Evolutionary conservation across 2,329 filamentous ascomycete species (phyloP).

Genomic region (Pseudopithomyces chartarum): DNA sequence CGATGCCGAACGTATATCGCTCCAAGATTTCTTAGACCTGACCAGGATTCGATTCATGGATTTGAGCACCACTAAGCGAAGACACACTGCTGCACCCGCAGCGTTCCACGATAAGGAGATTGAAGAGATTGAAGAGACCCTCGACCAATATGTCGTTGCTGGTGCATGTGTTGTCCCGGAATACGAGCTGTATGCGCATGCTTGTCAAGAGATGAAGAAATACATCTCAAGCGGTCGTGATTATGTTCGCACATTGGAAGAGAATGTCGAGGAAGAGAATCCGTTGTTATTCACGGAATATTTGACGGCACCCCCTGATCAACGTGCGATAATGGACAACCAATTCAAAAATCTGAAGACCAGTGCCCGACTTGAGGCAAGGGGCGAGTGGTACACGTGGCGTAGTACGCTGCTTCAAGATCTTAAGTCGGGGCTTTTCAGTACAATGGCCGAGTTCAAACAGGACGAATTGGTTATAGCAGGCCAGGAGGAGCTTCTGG

Average conservation of each 20-base stretch:
- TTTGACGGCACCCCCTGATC: conserved; percentile 79
- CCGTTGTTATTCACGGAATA: conserved; percentile 92
- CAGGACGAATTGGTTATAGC: conserved; percentile 70
- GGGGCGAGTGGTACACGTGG: conserved; percentile 99
- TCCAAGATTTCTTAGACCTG: conserved; percentile 93
- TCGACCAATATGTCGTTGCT: conserved; percentile 83
- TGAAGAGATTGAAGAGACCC: conserved; percentile 55
- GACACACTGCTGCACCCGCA: conserved; percentile 69
- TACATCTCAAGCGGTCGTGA: conserved; percentile 93
- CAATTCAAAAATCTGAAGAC: conserved; percentile 98
- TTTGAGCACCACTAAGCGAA: conserved; percentile 90
- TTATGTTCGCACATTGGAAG: conserved; percentile 89
- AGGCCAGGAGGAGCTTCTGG: conserved; percentile 71
- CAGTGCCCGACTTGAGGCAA: conserved; percentile 85
- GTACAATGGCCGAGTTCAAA: conserved; percentile 77
- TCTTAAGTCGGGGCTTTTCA: conserved; percentile 78
- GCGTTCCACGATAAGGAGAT: conserved; percentile 43
- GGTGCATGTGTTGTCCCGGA: conserved; percentile 91
- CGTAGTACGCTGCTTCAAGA: conserved; percentile 85
- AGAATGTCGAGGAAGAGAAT: conserved; percentile 86
- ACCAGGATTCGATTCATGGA: conserved; percentile 99
- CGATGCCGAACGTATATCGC: conserved; percentile 68
- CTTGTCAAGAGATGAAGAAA: conserved; percentile 92
- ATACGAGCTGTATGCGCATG: conserved; percentile 93
- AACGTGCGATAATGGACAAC: conserved; percentile 87